Evolutionary conservation across 2,329 filamentous ascomycete genomes (phyloP), one percentile per base, ranked within the genome.

Genomic region (Paraconiothyrium sp.): DNA sequence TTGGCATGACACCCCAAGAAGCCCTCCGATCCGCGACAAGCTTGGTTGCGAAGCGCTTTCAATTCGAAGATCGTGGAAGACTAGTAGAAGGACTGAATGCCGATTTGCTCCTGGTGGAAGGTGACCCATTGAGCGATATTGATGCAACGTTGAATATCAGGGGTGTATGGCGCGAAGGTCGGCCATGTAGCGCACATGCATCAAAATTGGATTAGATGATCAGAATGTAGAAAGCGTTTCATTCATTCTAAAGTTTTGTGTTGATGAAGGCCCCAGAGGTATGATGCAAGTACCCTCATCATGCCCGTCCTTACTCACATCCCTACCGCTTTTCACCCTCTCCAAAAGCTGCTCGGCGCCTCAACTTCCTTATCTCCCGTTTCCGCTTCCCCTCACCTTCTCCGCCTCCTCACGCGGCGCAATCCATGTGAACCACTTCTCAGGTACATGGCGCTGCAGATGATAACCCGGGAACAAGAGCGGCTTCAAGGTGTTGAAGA

Each of bases 91-190:
- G 80, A 0, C 47, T 79, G 54, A 77, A 76, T 52, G 81, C 81
- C 8, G 81, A 83, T 71, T 57, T 83, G 43, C 46, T 82, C 34
- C 71, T 83, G 11, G 79, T 83, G 0, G 78, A 82, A 60, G 81
- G 81, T 0, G 80, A 83, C 67, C 79, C 80, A 20, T 56, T 81
- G 52, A 70, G 75, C 37, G 70, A 81, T 47, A 82, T 83, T 56
- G 75, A 78, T 59, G 67, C 72, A 47, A 81, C 78, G 3, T 61
- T 82, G 57, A 76, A 82, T 57, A 69, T 83, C 24, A 72, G 77
- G n/a, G 79, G 76, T 0, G 80, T 83, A 0, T 83, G 81, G 81
- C 72, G 79, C n/a, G 74, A 78, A 34, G 80, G 81, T 0, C 67
- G 58, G 5, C 27, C 72, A n/a, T 75, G 72, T 27, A 70, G 65